Conservation (phyloP, 2,329 filamentous ascomycete genomes). For the Cucurbitaria berberidis region DNA sequence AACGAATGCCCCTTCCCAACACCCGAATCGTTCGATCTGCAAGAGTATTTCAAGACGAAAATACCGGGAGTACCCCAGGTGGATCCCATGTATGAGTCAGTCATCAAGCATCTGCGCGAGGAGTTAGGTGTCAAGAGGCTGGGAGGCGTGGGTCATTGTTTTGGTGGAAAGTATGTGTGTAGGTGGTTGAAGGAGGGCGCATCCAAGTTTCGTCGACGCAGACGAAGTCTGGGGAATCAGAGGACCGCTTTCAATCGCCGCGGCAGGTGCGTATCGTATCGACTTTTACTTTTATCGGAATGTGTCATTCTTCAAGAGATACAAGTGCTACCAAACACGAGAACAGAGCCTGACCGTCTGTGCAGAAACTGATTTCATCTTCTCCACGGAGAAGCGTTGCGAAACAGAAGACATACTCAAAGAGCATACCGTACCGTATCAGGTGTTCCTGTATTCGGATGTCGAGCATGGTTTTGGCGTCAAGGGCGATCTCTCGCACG, state of each 20-base stretch:
- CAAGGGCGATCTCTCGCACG: constrained; percentile 66
- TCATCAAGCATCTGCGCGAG: constrained; percentile 64
- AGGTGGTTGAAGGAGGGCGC: constrained; percentile 70
- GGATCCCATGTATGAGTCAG: constrained; percentile 60
- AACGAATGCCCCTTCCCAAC: constrained; percentile 65
- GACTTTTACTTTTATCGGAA: neutral
- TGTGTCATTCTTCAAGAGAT: neutral
- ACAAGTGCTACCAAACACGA: neutral
- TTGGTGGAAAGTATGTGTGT: constrained; percentile 67
- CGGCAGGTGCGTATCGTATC: constrained; percentile 58
- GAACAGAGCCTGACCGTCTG: neutral
- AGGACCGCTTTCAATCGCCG: constrained; percentile 66
- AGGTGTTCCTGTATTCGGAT: constrained; percentile 77
- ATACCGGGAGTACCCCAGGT: constrained; percentile 52
- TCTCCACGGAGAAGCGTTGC: constrained; percentile 62
- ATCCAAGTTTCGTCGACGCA: constrained; percentile 74
- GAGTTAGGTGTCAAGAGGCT: constrained; percentile 62
- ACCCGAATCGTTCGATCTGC: constrained; percentile 57
- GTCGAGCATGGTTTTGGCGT: constrained; percentile 79
- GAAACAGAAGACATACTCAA: constrained; percentile 66
- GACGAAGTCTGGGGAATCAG: constrained; percentile 65
- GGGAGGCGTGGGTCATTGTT: constrained; percentile 74
- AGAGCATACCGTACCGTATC: constrained; percentile 65
- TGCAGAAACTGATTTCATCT: constrained; percentile 64
- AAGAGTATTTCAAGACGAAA: constrained; percentile 55